A percentile compares a stretch with the other conserved stretches of the same genome.
phyloP scores from a whole-genome alignment of 2,329 filamentous ascomycete species.

The Diplodia intermedia region DNA sequence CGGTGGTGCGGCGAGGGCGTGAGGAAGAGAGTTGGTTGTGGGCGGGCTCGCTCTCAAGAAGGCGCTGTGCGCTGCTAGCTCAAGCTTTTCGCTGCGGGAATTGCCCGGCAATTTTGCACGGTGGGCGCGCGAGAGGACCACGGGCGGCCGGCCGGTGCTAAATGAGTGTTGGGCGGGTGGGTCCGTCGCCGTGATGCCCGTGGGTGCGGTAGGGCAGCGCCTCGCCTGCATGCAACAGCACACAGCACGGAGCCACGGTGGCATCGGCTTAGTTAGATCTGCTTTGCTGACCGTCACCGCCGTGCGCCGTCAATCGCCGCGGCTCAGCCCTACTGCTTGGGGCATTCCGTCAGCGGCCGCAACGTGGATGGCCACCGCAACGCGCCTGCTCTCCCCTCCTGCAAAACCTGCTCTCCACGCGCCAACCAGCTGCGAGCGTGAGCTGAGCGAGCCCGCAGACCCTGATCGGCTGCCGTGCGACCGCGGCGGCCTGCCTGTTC shows the following conservation, averaged over 20 bases:
- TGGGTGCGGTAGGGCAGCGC: constrained; percentile 5
- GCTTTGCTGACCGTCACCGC: constrained; percentile 24
- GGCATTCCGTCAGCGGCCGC: constrained; percentile 19
- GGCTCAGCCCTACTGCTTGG: constrained; percentile 21
- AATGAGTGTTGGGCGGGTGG: constrained; percentile 25
- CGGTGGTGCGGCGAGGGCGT: constrained; percentile 7
- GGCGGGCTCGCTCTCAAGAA: constrained; percentile 20
- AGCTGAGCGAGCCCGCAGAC: constrained; percentile 12
- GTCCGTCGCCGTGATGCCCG: not conserved
- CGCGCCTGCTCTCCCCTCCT: not conserved
- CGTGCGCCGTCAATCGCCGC: constrained; percentile 6
- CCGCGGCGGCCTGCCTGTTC: constrained; percentile 8
- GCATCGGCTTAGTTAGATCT: constrained; percentile 23
- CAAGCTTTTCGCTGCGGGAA: constrained; percentile 31
- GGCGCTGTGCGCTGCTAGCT: constrained; percentile 27
- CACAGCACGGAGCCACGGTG: constrained; percentile 16
- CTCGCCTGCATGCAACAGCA: constrained; percentile 5
- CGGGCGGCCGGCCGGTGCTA: constrained; percentile 23
- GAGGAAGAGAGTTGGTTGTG: constrained; percentile 4
- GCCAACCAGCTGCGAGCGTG: no score
- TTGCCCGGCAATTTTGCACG: constrained; percentile 28
- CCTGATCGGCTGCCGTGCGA: constrained; percentile 29
- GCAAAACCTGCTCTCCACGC: constrained; percentile 4
- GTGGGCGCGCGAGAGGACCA: constrained; percentile 11
- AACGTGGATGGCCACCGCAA: constrained; percentile 24